Base-by-base conservation (phyloP, 495 filamentous ascomycete species). In the Penicillium parvum region DNA sequence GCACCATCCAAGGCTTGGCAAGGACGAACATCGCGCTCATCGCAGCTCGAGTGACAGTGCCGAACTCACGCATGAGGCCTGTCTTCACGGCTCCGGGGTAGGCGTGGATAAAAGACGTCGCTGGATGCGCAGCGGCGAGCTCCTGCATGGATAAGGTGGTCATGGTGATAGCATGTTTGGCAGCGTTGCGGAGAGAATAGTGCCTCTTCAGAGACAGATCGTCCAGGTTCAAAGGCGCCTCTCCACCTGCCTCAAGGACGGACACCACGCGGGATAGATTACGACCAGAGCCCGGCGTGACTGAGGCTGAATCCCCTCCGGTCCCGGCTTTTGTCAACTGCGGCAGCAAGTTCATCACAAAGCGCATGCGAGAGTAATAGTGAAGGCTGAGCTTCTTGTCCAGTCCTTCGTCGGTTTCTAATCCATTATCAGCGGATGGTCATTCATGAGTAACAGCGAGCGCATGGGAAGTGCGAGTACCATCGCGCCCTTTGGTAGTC, bases 301-400 rank as follows among this genome's bases (percentile, higher is more conserved):
- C 18, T 21, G 52, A 4, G 19, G 27, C 9, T 25, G 45, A 16
- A 8, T 28, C 34, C 10, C 32, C 6, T 3, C 3, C 36, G 5
- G 52, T 28, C 3, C 65, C 40, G 0, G 77, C 70, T 1, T 51
- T 40, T 10, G 60, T 67, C 3, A 88, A 40, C 2, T 76, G 74
- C 0, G 85, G 83, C 3, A 88, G 70, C 0, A 88, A 64, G 46
- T 83, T 80, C 16, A 55, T 37, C 21, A 77, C 65, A 49, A 87
- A 85, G n/a, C 82, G 79, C 46, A 79, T 73, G 7, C 84, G 81
- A 8, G 78, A 66, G 55, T 87, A 88, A 59, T 81, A 82, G 26
- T 71, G 70, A 10, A 86, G 60, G 5, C 69, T 61, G 40, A 78
- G 59, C 41, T 74, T 75, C 15, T 67, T 67, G 54, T 83, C 72